phyloP scores from a whole-genome alignment of 1,284 basidiomycete species.

The Malassezia sympodialis region DNA sequence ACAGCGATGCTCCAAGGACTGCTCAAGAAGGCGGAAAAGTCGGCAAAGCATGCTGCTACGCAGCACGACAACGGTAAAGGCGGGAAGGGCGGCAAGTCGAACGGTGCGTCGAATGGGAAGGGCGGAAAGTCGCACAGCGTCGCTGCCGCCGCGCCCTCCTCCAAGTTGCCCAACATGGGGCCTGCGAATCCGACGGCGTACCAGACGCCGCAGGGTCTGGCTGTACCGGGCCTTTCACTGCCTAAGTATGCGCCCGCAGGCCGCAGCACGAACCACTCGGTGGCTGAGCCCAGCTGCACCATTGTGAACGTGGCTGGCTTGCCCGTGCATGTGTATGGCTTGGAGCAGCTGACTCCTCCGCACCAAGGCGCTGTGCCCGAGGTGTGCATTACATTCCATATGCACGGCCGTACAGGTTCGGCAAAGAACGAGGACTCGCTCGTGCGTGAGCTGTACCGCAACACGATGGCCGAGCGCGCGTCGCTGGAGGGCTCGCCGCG shows the following conservation, averaged over 20 bases:
- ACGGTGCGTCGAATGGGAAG: not conserved
- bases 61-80: not conserved
- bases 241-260: not conserved
- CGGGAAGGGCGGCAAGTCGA: not conserved
- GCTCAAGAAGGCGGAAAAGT: not conserved
- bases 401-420: conserved; percentile 39
- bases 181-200: not conserved
- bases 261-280: not conserved
- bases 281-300: conserved; percentile 12
- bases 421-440: conserved; percentile 37
- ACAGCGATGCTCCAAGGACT: not conserved
- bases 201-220: not conserved
- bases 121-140: not conserved
- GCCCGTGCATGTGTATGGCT: conserved; percentile 39
- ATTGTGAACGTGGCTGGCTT: conserved; percentile 34
- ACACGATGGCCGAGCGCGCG: conserved; percentile 24
- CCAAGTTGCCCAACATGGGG: not conserved
- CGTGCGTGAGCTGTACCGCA: conserved; percentile 30
- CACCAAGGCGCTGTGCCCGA: conserved; percentile 18
- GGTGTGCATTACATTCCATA: conserved; percentile 35
- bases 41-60: not conserved
- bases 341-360: conserved; percentile 29
- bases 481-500: conserved; percentile 2
- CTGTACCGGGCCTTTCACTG: not conserved
- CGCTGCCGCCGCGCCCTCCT: not conserved